A percentile compares a stretch with the other conserved stretches of the same genome.
These are phyloP conservation scores for Aciculoconidium aculeatum DNA, from an alignment of 805 yeast species.

Conservation along the genomic window DNA sequence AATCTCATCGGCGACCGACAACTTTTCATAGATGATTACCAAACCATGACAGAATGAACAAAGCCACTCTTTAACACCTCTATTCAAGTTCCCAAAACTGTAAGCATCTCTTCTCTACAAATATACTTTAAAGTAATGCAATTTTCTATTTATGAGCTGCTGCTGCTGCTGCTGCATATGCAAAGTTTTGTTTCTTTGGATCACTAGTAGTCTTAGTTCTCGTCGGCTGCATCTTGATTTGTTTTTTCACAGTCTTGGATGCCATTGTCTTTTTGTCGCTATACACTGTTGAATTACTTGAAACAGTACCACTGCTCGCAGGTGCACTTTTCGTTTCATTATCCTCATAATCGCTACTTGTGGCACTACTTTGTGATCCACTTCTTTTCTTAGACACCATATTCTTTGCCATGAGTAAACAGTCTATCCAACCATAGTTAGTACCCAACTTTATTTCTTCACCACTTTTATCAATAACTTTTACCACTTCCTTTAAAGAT, in stretches of 20 bases:
- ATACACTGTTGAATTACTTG: no score
- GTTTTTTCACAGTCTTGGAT: conserved; percentile 2
- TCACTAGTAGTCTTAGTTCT: conserved; percentile 2
- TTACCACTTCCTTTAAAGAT: conserved; percentile 16
- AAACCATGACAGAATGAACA: no score
- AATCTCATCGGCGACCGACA: no score
- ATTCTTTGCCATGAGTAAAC: conserved; percentile 61
- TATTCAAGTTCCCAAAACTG: no score
- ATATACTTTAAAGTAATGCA: conserved; percentile 1
- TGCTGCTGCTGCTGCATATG: conserved; percentile 44
- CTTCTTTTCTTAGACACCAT: conserved; percentile 17
- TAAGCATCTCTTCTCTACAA: conserved; percentile 1
- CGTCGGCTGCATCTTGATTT: conserved; percentile 2
- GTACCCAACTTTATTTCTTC: conserved; percentile 37
- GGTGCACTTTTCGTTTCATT: background rate
- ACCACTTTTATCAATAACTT: conserved; percentile 22
- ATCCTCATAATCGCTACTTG: no score
- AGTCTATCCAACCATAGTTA: conserved; percentile 61
- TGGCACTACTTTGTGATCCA: background rate
- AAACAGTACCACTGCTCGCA: no score
- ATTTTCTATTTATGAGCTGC: conserved; percentile 29
- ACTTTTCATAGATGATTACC: no score
- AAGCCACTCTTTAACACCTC: no score
- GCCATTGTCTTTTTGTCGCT: conserved; percentile 4
- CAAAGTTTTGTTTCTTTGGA: conserved; percentile 25